A percentile compares a stretch with the other conserved stretches of the same genome.
Conservation (phyloP, 202 grass and related monocot species). For the Eragrostis tef region DNA sequence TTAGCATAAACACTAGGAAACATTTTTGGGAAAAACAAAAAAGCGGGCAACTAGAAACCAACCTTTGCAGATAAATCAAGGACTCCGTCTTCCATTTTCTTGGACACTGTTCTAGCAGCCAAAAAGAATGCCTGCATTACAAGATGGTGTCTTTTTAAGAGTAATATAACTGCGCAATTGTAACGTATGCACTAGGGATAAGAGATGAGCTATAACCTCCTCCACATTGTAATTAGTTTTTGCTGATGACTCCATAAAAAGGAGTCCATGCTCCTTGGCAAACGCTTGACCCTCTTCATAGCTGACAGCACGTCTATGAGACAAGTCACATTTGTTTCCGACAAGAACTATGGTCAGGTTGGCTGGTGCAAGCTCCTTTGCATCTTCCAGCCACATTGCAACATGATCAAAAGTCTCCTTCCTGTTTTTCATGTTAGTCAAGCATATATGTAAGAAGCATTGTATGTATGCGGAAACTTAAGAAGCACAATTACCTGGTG, state of each 20-base stretch:
- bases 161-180: no score
- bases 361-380: slow-evolving; percentile 67
- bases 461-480: neutral
- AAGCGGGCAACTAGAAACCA: slow-evolving; percentile 13
- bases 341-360: slow-evolving; percentile 80
- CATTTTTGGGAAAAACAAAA: neutral
- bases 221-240: slow-evolving; percentile 91
- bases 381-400: slow-evolving; percentile 69
- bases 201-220: slow-evolving; percentile 58
- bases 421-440: slow-evolving; percentile 44
- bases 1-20: no score
- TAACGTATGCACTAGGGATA: no score
- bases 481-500: slow-evolving; percentile 58
- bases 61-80: slow-evolving; percentile 82
- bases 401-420: slow-evolving; percentile 89
- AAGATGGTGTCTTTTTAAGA: slow-evolving; percentile 5
- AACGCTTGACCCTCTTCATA: slow-evolving; percentile 83
- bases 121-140: slow-evolving; percentile 69
- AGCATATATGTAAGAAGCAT: slow-evolving; percentile 19
- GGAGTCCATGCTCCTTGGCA: slow-evolving; percentile 69
- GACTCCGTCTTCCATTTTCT: slow-evolving; percentile 82
- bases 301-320: slow-evolving; percentile 75
- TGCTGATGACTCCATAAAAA: slow-evolving; percentile 92
- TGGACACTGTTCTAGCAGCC: slow-evolving; percentile 71
- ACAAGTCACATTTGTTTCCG: slow-evolving; percentile 80